phyloP scores from a whole-genome alignment of 805 yeast genomes.

The Metschnikowia drakensbergensis region DNA sequence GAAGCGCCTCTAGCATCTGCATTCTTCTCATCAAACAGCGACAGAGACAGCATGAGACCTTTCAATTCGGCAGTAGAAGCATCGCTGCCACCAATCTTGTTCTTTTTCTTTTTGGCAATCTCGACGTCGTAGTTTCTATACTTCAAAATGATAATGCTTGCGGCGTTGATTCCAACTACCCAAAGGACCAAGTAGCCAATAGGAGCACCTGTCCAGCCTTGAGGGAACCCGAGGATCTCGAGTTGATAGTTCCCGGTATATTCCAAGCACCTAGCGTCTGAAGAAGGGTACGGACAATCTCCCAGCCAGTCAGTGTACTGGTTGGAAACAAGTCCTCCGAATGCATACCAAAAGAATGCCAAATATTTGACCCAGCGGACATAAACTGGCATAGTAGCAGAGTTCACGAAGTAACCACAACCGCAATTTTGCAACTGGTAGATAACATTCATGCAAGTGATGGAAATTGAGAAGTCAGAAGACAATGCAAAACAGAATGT shows the following conservation, averaged over 20 bases:
- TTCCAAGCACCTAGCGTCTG: constrained; percentile 29
- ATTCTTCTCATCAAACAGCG: constrained; percentile 10
- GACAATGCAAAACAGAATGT: constrained; percentile 51
- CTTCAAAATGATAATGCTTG: constrained; percentile 47
- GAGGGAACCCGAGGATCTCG: constrained; percentile 54
- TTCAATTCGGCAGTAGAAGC: not conserved
- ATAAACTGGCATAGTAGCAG: constrained; percentile 73
- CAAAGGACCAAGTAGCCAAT: constrained; percentile 56
- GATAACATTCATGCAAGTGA: constrained; percentile 57
- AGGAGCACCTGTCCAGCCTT: constrained; percentile 65
- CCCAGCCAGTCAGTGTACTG: constrained; percentile 63
- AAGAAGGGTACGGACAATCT: constrained; percentile 49
- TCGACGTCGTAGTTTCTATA: constrained; percentile 49
- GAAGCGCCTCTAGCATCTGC: constrained; percentile 8
- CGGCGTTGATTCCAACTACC: constrained; percentile 49
- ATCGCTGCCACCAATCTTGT: constrained; percentile 26
- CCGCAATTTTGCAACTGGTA: constrained; percentile 74
- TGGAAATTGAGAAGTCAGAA: constrained; percentile 58
- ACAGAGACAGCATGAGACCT: not conserved
- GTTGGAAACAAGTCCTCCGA: constrained; percentile 63
- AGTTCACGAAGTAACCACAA: constrained; percentile 76
- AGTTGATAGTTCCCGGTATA: constrained; percentile 56
- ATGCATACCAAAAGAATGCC: constrained; percentile 74
- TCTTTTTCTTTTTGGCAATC: constrained; percentile 41
- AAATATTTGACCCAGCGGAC: constrained; percentile 81